Percentiles rank a stretch among this genome's conserved stretches.
Evolutionary conservation across 2,329 filamentous ascomycete genomes (phyloP).

Genomic region (Colletotrichum sp.): DNA sequence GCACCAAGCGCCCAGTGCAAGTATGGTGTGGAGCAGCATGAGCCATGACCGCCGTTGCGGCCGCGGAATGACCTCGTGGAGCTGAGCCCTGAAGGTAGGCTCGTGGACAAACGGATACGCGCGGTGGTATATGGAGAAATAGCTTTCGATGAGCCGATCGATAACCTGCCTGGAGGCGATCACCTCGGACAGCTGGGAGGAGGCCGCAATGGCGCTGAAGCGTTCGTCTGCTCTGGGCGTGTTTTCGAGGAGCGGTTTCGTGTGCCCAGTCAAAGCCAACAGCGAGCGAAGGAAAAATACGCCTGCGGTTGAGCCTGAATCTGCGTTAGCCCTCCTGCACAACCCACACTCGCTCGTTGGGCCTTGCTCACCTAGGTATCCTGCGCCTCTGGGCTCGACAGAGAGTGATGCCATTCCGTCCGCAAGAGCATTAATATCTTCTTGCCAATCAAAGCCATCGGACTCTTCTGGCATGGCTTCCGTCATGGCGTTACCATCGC

Average conservation of each 20-base stretch:
- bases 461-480: constrained; percentile 32
- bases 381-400: constrained; percentile 37
- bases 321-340: constrained; percentile 24
- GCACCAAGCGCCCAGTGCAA: constrained; percentile 42
- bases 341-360: constrained; percentile 26
- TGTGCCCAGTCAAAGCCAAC: constrained; percentile 28
- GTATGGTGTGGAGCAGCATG: constrained; percentile 40
- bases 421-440: constrained; percentile 33
- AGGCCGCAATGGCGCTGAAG: constrained; percentile 9
- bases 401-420: constrained; percentile 41
- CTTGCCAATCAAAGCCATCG: constrained; percentile 37
- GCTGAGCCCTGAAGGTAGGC: constrained; percentile 44
- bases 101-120: constrained; percentile 53
- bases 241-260: background rate
- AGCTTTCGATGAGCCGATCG: constrained; percentile 36
- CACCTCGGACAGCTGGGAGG: constrained; percentile 23
- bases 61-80: constrained; percentile 35
- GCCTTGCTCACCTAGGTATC: constrained; percentile 31
- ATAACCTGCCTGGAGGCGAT: constrained; percentile 30
- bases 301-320: background rate
- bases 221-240: background rate
- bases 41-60: constrained; percentile 35
- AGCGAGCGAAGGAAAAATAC: constrained; percentile 32
- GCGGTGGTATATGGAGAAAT: constrained; percentile 49
- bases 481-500: constrained; percentile 21